Evolutionary conservation across 805 yeast genomes (phyloP), one percentile per base, ranked within the genome.

Genomic region (Hanseniaspora thailandica): DNA sequence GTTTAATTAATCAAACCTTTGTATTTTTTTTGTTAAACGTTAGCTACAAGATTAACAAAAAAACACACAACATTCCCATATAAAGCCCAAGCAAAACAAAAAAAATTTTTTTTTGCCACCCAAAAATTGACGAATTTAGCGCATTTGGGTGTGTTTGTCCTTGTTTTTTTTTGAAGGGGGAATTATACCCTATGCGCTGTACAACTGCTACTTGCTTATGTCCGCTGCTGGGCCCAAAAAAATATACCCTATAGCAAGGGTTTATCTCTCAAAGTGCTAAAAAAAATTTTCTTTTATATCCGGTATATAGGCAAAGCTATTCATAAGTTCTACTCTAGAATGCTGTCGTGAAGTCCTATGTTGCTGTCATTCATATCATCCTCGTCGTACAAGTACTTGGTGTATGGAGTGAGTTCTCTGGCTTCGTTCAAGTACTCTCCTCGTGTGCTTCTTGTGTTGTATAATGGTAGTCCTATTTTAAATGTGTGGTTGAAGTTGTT

Each of bases 381-480:
- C 20, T 40, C 28, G 15, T 36, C 39, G 19, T 23, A 36, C 40
- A 36, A 36, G 19, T 15, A 40, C 31, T 47, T 38, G 3, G 33
- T 38, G 28, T 47, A 47, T 5, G 51, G 51, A 8, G 51, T 47
- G 5, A 47, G 23, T 15, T 34, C 23, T 47, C 45, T 39, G n/a
- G 12, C 23, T 40, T 48, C 52, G 19, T 23, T 48, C 26, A 48
- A 15, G 33, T 48, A 48, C 9, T 39, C 44, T 9, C 46, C 46
- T n/a, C 44, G 28, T 19, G 44, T 40, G 9, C 19, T 40, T 30
- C 28, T 40, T 13, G 44, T 40, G 30, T 40, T 40, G 12, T 20
- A n/a, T 10, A 36, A 1, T 36, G 40, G 40, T 36, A 36, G 22
- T 15, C 40, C 40, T 36, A 36, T 36, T n/a, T 36, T 36, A 19